These are phyloP conservation scores for Populus pruinosa DNA, from an alignment of 345 rosid species.

Conservation along the genomic window DNA sequence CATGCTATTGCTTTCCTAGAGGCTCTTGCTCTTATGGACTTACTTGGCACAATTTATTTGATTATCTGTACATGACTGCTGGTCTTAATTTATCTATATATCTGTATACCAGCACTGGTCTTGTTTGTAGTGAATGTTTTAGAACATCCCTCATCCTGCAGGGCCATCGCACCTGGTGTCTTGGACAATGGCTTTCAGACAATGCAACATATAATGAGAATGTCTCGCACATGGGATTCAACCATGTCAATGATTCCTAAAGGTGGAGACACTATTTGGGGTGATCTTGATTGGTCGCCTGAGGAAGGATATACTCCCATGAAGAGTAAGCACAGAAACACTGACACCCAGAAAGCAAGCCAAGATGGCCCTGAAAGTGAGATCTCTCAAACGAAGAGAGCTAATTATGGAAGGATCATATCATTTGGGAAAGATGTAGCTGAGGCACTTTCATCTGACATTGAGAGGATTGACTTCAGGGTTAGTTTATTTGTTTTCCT, in stretches of 20 bases:
- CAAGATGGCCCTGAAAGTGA: slow-evolving; percentile 29
- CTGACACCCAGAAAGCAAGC: slow-evolving; percentile 29
- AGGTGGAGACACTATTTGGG: slow-evolving; percentile 97
- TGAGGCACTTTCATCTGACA: slow-evolving; percentile 57
- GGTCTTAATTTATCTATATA: background rate
- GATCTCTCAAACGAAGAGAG: slow-evolving; percentile 37
- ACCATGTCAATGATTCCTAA: slow-evolving; percentile 93
- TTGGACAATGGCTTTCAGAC: slow-evolving; percentile 76
- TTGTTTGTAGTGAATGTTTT: background rate
- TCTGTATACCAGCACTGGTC: too few species aligned
- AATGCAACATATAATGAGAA: slow-evolving; percentile 71
- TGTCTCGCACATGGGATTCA: slow-evolving; percentile 93
- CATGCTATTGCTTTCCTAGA: background rate
- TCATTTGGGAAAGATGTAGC: slow-evolving; percentile 84
- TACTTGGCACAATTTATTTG: background rate
- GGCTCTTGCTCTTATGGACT: background rate
- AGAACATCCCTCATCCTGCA: slow-evolving; percentile 32
- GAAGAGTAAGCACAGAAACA: slow-evolving; percentile 41
- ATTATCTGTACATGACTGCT: background rate
- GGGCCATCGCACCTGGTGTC: slow-evolving; percentile 90
- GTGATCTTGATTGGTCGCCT: slow-evolving; percentile 89
- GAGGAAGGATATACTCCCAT: slow-evolving; percentile 57
- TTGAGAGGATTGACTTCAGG: slow-evolving; percentile 74
- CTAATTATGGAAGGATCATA: slow-evolving; percentile 77
- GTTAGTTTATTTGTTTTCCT: slow-evolving; percentile 38